Base-by-base conservation (phyloP, 768 basidiomycete species). In the Sarcomyxa edulis region DNA sequence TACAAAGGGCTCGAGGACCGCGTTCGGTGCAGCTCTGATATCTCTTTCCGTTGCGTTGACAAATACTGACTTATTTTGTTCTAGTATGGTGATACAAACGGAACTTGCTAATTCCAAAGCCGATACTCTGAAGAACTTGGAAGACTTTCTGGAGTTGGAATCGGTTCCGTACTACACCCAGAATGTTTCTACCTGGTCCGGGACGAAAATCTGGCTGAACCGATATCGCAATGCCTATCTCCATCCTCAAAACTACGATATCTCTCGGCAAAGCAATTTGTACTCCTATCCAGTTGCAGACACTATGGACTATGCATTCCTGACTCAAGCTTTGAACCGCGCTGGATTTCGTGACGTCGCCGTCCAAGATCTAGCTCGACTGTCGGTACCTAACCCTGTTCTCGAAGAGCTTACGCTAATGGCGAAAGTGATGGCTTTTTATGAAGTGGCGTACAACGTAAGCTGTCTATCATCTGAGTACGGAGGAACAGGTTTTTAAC, bases 361-460 rank as follows among this genome's bases (percentile, higher is more conserved):
- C 20, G 12, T 18, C 7, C n/a, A 26, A 15, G 6, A 16, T 10
- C 15, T 8, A 32, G 29, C 7, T 7, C 22, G n/a, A 8, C 2
- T 8, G 12, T 9, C 10, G 26, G 8, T 19, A 39, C 18, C 24
- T 22, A 9, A 48, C 25, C 10, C 18, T 1, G 37, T 55, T 42
- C 56, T 62, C 26, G 64, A 70, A 10, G 79, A 75, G 35, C 39
- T 79, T 10, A 43, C 49, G 2, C 64, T 79, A 5, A 75, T 76
- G 70, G 71, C 76, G 0, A 68, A 70, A 12, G 71, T 78, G 0
- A 64, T 68, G 0, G 77, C 74, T 4, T 81, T 76, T 43, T 78
- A 72, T 49, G 66, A 74, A 26, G 64, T 79, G 1, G 67, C 76
- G 6, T 69, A 64, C 57, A 72, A 74, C 63, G 77, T 74, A 41